Percentiles rank a stretch among this genome's conserved stretches.
These are phyloP conservation scores for Alopecurus myosuroides DNA, from an alignment of 176 grass and related monocot species.

Conservation along the genomic window DNA sequence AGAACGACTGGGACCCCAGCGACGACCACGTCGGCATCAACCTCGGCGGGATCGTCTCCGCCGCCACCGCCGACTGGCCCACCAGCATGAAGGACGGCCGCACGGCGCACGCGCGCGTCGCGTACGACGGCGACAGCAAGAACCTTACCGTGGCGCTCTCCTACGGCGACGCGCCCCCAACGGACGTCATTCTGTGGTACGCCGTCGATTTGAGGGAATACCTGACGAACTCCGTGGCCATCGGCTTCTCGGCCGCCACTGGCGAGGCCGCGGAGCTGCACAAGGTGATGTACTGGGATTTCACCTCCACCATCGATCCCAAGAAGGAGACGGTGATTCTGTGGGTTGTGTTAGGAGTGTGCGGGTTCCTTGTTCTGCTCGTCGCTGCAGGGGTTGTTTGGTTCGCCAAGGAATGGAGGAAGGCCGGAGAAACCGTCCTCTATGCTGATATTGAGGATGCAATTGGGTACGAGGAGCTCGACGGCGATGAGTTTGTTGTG, in stretches of 20 bases:
- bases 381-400: conserved; percentile 34
- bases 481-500: conserved; percentile 48
- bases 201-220: conserved; percentile 46
- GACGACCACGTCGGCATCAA: conserved; percentile 67
- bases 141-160: conserved; percentile 72
- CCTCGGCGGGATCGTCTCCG: conserved; percentile 48
- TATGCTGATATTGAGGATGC: conserved; percentile 35
- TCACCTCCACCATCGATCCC: conserved; percentile 52
- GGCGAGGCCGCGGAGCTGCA: conserved; percentile 62
- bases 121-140: conserved; percentile 40
- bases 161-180: conserved; percentile 33
- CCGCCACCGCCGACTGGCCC: conserved; percentile 32
- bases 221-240: conserved; percentile 48
- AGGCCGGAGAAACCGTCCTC: conserved; percentile 15
- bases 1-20: conserved; percentile 62
- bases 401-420: conserved; percentile 51
- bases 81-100: conserved; percentile 59
- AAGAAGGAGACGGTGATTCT: conserved; percentile 33
- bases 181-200: conserved; percentile 36
- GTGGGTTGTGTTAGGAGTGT: conserved; percentile 30
- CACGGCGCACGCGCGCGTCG: conserved; percentile 59
- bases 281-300: conserved; percentile 72
- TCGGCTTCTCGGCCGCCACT: conserved; percentile 78
- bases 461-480: conserved; percentile 47
- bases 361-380: conserved; percentile 27